Evolutionary conservation across 768 basidiomycete genomes (phyloP).

Genomic region (Chlorophyllum brunneum): DNA sequence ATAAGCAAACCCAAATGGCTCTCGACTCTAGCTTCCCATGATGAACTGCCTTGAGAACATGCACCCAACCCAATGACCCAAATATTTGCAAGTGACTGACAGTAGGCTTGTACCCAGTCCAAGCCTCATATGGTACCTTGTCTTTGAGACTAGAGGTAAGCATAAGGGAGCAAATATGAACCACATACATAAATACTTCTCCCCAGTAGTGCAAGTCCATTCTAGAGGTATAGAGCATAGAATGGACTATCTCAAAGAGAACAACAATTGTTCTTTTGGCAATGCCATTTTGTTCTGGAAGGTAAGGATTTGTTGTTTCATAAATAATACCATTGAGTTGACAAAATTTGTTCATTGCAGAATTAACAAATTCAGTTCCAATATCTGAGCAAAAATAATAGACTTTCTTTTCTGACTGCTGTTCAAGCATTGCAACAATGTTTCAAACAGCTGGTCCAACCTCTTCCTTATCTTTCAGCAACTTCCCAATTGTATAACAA

Average conservation of each 20-base stretch:
- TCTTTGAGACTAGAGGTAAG: constrained; percentile 18
- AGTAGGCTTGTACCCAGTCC: constrained; percentile 19
- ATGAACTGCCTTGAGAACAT: constrained; percentile 4
- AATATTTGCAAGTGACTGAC: constrained; percentile 29
- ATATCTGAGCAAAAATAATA: constrained; percentile 19
- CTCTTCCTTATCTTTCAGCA: constrained; percentile 23
- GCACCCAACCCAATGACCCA: constrained; percentile 22
- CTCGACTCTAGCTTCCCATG: constrained; percentile 14
- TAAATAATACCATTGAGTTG: constrained; percentile 23
- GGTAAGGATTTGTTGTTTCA: constrained; percentile 30
- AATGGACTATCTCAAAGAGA: not conserved
- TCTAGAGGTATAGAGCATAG: constrained; percentile 2
- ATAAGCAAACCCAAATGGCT: not conserved
- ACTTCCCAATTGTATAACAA: constrained; percentile 16
- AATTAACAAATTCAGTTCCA: constrained; percentile 21
- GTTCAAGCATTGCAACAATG: constrained; percentile 18
- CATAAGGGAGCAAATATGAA: constrained; percentile 22
- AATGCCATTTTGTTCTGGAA: constrained; percentile 34
- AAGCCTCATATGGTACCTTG: constrained; percentile 23
- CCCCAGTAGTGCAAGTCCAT: constrained; percentile 16
- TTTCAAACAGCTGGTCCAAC: constrained; percentile 23
- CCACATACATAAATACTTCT: constrained; percentile 15
- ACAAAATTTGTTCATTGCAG: constrained; percentile 16
- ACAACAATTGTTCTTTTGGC: constrained; percentile 24
- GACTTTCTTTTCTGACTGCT: constrained; percentile 14